phyloP scores from a whole-genome alignment of 441 rosid species.

The Theobroma grandiflorum region DNA sequence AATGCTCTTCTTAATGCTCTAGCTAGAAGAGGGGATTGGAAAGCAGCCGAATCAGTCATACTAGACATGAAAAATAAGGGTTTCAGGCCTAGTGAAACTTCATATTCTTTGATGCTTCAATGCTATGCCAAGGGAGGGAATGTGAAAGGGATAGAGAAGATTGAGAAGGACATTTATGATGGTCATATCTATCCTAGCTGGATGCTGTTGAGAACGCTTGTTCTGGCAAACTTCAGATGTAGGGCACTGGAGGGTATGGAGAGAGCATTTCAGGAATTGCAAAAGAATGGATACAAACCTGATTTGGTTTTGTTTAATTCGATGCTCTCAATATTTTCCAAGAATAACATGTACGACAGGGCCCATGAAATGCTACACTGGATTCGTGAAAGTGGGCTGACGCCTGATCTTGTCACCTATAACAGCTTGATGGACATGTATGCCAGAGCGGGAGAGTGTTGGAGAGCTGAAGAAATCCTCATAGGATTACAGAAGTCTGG shows the following conservation, averaged over 20 bases:
- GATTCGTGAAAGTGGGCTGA: constrained; percentile 64
- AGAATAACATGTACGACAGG: constrained; percentile 66
- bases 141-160: constrained; percentile 65
- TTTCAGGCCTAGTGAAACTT: constrained; percentile 77
- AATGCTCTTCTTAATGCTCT: constrained; percentile 89
- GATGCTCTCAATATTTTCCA: constrained; percentile 78
- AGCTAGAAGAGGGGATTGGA: constrained; percentile 85
- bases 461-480: constrained; percentile 90
- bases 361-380: constrained; percentile 61
- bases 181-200: constrained; percentile 87
- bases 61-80: constrained; percentile 80
- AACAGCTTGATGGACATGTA: constrained; percentile 95
- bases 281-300: constrained; percentile 71
- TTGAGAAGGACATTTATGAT: constrained; percentile 66
- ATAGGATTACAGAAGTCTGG: constrained; percentile 53
- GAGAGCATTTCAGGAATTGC: constrained; percentile 66
- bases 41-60: constrained; percentile 72
- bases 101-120: constrained; percentile 75
- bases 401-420: constrained; percentile 82
- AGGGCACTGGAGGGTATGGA: constrained; percentile 68
- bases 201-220: constrained; percentile 87
- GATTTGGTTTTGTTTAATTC: constrained; percentile 83
- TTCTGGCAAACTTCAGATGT: constrained; percentile 76
- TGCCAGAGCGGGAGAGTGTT: constrained; percentile 78
- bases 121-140: constrained; percentile 83